Percentiles rank a stretch among this genome's conserved stretches.
Evolutionary conservation across 371 early-diverging fungal genomes (phyloP).

Genomic region (Mucor piriformis): DNA sequence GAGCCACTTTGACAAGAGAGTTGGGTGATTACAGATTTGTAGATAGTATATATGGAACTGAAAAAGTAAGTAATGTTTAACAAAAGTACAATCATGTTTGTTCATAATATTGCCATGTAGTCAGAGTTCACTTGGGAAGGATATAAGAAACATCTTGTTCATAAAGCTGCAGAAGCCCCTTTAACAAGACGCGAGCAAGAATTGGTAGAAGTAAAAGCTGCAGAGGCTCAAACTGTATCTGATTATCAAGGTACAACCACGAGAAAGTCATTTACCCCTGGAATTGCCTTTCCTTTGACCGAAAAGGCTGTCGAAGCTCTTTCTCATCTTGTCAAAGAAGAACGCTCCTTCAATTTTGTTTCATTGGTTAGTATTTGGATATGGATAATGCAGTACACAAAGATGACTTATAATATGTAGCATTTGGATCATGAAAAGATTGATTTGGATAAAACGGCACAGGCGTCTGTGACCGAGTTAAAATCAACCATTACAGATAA

Average conservation of each 20-base stretch:
- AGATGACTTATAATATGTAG: slow-evolving; percentile 12
- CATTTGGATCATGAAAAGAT: slow-evolving; percentile 59
- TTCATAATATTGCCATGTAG: slow-evolving; percentile 28
- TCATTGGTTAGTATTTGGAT: slow-evolving; percentile 52
- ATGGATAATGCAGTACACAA: background rate
- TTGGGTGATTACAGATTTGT: slow-evolving; percentile 80
- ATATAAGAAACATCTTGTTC: slow-evolving; percentile 72
- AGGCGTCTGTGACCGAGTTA: slow-evolving; percentile 48
- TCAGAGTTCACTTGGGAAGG: slow-evolving; percentile 72
- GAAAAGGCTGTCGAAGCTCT: slow-evolving; percentile 63
- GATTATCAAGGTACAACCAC: slow-evolving; percentile 58
- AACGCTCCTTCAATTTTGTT: slow-evolving; percentile 60
- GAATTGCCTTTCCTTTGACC: slow-evolving; percentile 62
- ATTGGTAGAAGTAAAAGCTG: slow-evolving; percentile 64
- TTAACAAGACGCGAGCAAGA: slow-evolving; percentile 83
- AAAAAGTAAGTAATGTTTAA: slow-evolving; percentile 41
- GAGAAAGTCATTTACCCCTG: slow-evolving; percentile 65
- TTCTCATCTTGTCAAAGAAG: slow-evolving; percentile 42
- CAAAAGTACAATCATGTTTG: background rate
- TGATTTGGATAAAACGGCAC: slow-evolving; percentile 49
- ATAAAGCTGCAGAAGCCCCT: slow-evolving; percentile 77
- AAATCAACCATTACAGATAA: slow-evolving; percentile 47
- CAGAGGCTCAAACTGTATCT: slow-evolving; percentile 60
- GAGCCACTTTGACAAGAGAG: slow-evolving; percentile 74
- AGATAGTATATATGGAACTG: slow-evolving; percentile 81